Percentiles rank a stretch among this genome's conserved stretches.
phyloP scores from a whole-genome alignment of 176 grass and related monocot species.

The Echinochloa phyllopogon region DNA sequence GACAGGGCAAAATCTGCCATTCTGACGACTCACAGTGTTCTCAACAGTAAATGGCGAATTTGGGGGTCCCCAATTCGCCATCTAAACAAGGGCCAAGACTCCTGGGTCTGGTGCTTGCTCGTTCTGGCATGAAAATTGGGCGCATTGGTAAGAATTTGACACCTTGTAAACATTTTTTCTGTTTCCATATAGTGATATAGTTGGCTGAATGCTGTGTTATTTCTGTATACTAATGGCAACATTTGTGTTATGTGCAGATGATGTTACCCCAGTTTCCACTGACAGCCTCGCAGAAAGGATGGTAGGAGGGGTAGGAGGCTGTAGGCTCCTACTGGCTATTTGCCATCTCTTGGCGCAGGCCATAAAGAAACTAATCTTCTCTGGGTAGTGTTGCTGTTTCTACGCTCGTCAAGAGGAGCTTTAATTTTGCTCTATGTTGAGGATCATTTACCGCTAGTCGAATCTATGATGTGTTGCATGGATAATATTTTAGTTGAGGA shows the following conservation, averaged over 20 bases:
- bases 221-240: background rate
- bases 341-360: background rate
- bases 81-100: too few relatives aligned
- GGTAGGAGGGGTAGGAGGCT: constrained; percentile 88
- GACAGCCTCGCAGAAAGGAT: constrained; percentile 88
- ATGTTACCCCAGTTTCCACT: constrained; percentile 80
- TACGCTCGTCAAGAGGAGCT: constrained; percentile 34
- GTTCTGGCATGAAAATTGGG: constrained; percentile 92
- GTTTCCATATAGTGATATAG: background rate
- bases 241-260: constrained; percentile 54
- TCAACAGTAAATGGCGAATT: too few relatives aligned
- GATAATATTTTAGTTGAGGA: constrained; percentile 36
- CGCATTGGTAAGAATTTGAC: constrained; percentile 60
- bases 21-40: too few relatives aligned
- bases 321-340: constrained; percentile 23
- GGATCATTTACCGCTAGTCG: constrained; percentile 36
- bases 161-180: background rate
- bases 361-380: constrained; percentile 28
- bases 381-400: constrained; percentile 3
- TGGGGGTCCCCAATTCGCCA: too few relatives aligned
- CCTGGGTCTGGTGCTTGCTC: constrained; percentile 93
- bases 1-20: too few relatives aligned
- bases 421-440: constrained; percentile 51
- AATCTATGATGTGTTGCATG: constrained; percentile 44
- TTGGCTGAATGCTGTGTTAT: background rate